Evolutionary conservation across 2,329 filamentous ascomycete genomes (phyloP).

Genomic region (Pleoardoris graminearum): DNA sequence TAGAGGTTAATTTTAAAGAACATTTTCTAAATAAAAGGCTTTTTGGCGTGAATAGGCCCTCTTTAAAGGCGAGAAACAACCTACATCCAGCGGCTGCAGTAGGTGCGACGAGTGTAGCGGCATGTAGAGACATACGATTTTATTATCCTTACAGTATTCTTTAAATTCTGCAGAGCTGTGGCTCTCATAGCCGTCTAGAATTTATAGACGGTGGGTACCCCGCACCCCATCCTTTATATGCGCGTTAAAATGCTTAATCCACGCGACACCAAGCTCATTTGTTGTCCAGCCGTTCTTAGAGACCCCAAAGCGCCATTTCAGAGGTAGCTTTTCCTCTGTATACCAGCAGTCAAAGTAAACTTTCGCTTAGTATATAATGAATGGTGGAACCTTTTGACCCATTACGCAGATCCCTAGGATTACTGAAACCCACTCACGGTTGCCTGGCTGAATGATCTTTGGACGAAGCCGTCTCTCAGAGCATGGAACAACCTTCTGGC

Average conservation of each 20-base stretch:
- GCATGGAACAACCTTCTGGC: not conserved
- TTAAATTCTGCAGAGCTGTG: not conserved
- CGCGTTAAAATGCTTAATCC: not conserved
- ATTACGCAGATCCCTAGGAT: too few relatives aligned
- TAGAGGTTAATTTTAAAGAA: too few relatives aligned
- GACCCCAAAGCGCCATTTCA: not conserved
- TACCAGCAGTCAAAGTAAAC: not conserved
- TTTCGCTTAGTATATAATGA: not conserved
- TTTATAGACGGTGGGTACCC: not conserved
- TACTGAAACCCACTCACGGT: too few relatives aligned
- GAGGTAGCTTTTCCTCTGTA: too few relatives aligned
- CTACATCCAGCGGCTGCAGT: not conserved
- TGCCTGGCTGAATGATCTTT: too few relatives aligned
- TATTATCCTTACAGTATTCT: not conserved
- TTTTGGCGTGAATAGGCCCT: too few relatives aligned
- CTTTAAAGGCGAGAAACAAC: not conserved
- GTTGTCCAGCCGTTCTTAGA: not conserved
- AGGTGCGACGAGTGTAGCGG: not conserved
- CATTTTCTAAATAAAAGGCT: too few relatives aligned
- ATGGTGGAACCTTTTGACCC: too few relatives aligned
- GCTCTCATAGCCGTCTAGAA: not conserved
- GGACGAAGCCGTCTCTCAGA: too few relatives aligned
- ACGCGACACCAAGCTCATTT: not conserved
- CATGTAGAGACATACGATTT: not conserved
- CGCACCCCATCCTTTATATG: not conserved